Conservation (phyloP, 495 filamentous ascomycete genomes). For the Platismatia glauca region DNA sequence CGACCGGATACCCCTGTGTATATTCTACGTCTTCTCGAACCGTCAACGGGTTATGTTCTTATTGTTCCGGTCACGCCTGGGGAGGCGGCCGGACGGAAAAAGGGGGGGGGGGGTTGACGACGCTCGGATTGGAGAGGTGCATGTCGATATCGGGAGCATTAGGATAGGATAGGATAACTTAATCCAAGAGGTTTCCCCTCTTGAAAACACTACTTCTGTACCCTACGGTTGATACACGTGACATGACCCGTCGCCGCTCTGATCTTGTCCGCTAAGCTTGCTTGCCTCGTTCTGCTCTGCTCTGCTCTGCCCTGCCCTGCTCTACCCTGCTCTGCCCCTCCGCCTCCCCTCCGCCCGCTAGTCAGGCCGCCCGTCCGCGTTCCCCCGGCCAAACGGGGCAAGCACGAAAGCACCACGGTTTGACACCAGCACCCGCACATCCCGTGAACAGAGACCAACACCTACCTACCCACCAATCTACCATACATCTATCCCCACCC, state of each 20-base stretch:
- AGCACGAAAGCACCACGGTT: background rate
- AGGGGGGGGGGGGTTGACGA: background rate
- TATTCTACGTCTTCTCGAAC: slow-evolving; percentile 10
- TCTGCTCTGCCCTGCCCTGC: too few relatives aligned
- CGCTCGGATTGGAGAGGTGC: background rate
- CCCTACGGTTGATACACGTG: too few relatives aligned
- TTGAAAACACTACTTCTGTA: too few relatives aligned
- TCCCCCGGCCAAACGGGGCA: too few relatives aligned
- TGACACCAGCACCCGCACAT: background rate
- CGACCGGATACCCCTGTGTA: slow-evolving; percentile 17
- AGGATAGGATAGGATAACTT: background rate
- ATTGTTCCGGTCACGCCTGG: background rate
- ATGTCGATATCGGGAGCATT: background rate
- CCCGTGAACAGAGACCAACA: background rate
- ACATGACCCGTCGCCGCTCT: too few relatives aligned
- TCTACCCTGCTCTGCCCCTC: too few relatives aligned
- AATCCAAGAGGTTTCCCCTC: background rate
- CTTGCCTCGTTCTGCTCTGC: too few relatives aligned
- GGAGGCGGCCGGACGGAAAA: background rate
- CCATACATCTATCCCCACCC: too few relatives aligned
- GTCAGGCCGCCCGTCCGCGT: too few relatives aligned
- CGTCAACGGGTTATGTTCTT: background rate
- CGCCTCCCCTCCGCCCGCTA: too few relatives aligned
- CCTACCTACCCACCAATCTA: background rate
- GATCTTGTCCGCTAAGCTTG: too few relatives aligned